phyloP scores from a whole-genome alignment of 2,329 filamentous ascomycete genomes.

The Colletotrichum costaricense region DNA sequence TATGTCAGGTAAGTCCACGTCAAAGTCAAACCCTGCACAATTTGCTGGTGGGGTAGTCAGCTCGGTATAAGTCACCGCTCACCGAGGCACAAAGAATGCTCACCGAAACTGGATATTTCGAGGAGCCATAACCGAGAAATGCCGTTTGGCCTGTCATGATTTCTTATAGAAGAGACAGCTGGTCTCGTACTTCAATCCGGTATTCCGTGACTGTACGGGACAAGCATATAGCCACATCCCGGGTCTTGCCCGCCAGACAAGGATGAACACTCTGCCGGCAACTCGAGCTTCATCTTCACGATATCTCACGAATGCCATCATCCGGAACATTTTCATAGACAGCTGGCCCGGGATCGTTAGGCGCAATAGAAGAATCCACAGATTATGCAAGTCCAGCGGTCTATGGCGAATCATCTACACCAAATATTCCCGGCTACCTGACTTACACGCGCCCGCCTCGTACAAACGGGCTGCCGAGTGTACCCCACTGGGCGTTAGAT shows the following conservation, averaged over 20 bases:
- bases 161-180: not conserved
- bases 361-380: slow-evolving; percentile 7
- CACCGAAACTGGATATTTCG: not conserved
- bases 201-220: not conserved
- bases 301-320: not conserved
- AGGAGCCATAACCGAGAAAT: not conserved
- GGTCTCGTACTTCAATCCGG: too few relatives aligned
- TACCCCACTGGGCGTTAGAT: slow-evolving; percentile 16
- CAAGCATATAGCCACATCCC: not conserved
- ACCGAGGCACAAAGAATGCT: slow-evolving; percentile 10
- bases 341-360: not conserved
- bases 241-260: not conserved
- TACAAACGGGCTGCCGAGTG: slow-evolving; percentile 15
- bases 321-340: not conserved
- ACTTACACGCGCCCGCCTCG: slow-evolving; percentile 25
- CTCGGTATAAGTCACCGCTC: not conserved
- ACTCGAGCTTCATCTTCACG: not conserved
- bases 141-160: not conserved
- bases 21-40: slow-evolving; percentile 4
- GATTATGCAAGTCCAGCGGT: slow-evolving; percentile 14
- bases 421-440: slow-evolving; percentile 10
- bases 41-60: not conserved
- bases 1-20: not conserved
- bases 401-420: slow-evolving; percentile 6
- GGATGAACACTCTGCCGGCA: not conserved